Base-by-base conservation (phyloP, 495 filamentous ascomycete genomes). In the Penicillium psychrofluorescens region DNA sequence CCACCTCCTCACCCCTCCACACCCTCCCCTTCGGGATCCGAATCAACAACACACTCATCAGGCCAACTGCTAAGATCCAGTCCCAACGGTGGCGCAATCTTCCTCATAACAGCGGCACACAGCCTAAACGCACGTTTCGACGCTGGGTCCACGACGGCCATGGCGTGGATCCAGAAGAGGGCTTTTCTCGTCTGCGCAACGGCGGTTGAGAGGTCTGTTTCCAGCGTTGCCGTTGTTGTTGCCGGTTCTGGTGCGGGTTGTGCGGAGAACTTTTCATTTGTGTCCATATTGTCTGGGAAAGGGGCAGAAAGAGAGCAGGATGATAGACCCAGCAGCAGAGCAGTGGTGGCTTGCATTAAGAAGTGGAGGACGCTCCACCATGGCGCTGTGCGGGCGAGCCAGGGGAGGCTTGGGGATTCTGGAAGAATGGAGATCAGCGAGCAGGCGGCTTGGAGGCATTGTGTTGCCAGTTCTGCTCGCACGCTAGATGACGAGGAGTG, bases 331-430 rank as follows among this genome's bases (percentile, higher is more conserved):
- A 82, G 61, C 46, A 84, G 66, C 6, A 84, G 53, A 5, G 81
- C 70, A 0, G 70, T 72, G 0, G 72, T 72, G 1, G 80, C 77
- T 58, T 84, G 78, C 67, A 81, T 81, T 6, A 85, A 47, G 48
- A 72, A 77, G 50, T 86, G 80, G 0, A 85, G 60, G 6, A 78
- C 59, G 31, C 62, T 70, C 79, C 79, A 86, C 79, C 79, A 84
- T 11, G 80, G 79, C 0, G 71, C 56, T 2, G 67, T 51, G 22
- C 61, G 58, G 30, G 73, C 76, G 0, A 84, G 49, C 59, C 65
- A 71, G 22, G 45, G 22, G 11, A 62, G 38, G 32, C 71, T 59
- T 0, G 61, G 56, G 0, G 47, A 35, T 0, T 69, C 58, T 2
- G 73, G 76, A 5, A 85, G 48, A 35, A 83, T 56, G 6, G 64